These are phyloP conservation scores for Musa beccarii DNA, from an alignment of 176 grass and related monocot genomes.

Conservation along the genomic window DNA sequence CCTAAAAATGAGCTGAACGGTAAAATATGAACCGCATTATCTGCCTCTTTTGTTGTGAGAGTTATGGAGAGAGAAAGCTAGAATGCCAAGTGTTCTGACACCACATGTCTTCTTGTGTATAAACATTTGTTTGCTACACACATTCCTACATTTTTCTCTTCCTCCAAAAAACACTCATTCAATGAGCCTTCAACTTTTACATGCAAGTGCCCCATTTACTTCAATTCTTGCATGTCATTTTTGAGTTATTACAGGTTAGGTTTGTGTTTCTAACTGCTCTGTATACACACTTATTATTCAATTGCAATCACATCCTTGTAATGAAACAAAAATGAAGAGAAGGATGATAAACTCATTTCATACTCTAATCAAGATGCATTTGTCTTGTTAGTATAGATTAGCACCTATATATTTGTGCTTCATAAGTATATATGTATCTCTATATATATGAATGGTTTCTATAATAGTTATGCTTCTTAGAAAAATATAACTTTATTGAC, in stretches of 20 bases:
- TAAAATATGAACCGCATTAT: background rate
- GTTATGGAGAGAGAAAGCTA: no score
- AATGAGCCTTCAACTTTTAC: background rate
- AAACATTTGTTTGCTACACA: background rate
- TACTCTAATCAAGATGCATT: no score
- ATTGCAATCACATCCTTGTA: slow-evolving; percentile 7
- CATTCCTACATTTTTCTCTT: background rate
- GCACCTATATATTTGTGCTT: no score
- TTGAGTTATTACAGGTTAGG: background rate
- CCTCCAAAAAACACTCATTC: no score
- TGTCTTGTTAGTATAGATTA: no score
- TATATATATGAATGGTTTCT: background rate
- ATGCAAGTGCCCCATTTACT: background rate
- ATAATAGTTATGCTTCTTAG: background rate
- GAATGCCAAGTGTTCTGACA: no score
- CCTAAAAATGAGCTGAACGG: background rate
- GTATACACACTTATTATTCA: background rate
- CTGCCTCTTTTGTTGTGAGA: no score
- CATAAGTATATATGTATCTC: no score
- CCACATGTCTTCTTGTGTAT: background rate
- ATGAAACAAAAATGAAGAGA: background rate
- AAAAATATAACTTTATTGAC: background rate
- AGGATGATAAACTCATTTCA: no score
- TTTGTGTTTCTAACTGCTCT: background rate
- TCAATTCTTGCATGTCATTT: no score